phyloP scores from a whole-genome alignment of 257 asterid species.

The Plantago elongata region DNA sequence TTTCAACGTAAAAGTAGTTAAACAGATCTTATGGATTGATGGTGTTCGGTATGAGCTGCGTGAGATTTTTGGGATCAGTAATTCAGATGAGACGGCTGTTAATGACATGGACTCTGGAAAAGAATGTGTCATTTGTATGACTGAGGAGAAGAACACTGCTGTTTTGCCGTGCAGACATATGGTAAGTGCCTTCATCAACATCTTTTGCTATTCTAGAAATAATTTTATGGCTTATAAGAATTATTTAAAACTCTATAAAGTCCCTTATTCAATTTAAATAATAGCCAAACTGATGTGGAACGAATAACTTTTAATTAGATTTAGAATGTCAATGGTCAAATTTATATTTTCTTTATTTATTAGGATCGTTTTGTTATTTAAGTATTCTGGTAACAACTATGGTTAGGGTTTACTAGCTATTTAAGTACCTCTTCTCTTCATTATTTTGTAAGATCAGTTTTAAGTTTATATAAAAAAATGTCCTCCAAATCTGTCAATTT shows the following conservation, averaged over 20 bases:
- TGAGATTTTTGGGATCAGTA: constrained; percentile 72
- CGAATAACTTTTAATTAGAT: no score
- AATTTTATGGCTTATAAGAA: not conserved
- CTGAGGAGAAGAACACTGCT: constrained; percentile 80
- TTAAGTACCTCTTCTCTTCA: no score
- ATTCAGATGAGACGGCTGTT: constrained; percentile 44
- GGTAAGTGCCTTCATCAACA: constrained; percentile 43
- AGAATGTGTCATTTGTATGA: constrained; percentile 94
- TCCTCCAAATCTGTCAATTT: no score
- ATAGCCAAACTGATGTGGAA: no score
- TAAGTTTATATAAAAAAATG: no score
- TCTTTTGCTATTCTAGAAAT: constrained; percentile 1
- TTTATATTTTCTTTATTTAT: not conserved
- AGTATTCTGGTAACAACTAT: no score
- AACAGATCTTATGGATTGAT: constrained; percentile 76
- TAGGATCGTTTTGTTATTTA: not conserved
- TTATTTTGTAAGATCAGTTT: no score
- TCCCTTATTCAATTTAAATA: no score
- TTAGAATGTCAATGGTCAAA: no score
- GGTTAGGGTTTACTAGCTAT: no score
- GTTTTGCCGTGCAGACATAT: constrained; percentile 95
- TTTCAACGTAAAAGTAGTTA: constrained; percentile 65
- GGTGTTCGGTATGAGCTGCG: constrained; percentile 81
- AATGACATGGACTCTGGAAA: constrained; percentile 62
- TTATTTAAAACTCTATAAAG: not conserved